Evolutionary conservation across 2,329 filamentous ascomycete species (phyloP), one percentile per base, ranked within the genome.

Genomic region (Aspergillus sp.): DNA sequence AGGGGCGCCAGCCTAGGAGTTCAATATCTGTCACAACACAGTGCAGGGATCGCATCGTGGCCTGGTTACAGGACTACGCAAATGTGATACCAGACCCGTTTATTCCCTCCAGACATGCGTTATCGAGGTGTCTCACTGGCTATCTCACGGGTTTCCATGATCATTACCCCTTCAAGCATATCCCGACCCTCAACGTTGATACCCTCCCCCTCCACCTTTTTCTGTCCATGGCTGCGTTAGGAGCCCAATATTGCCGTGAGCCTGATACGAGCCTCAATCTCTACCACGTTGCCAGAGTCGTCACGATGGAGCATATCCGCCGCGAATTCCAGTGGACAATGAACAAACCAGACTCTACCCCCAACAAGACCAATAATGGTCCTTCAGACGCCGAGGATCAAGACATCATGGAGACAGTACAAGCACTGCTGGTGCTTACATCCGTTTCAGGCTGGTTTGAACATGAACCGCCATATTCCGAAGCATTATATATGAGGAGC

Each of bases 71-170:
- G 1, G 57, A 58, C 5, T 70, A 67, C 46, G 36, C 58, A 4
- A 68, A 64, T 56, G 67, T 70, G 1, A 60, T 67, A 3, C 57
- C 64, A 0, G 32, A 66, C 16, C 59, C 57, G 7, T 61, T 61
- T 4, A 51, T 69, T 2, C 67, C 67, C 5, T 70, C 67, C 3
- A 60, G 67, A 9, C 67, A 70, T 56, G 66, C 67, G 9, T 42
- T 70, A 16, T 70, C 67, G 13, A 60, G 67, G 19, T 70, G 65
- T 49, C 47, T 70, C 13, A 69, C 66, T 1, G 67, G 67, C 1
- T 70, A 70, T 50, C 49, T 70, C 6, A 68, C 58, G 2, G 67
- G 67, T 1, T 70, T 59, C 23, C 67, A 70, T 29, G 65, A 68
- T 14, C 67, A 70, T 45, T 70, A 70, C 29, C 67, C 67, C 0